These are phyloP conservation scores for Phialophora tarda DNA, from an alignment of 2,329 filamentous ascomycete genomes.

Conservation along the genomic window DNA sequence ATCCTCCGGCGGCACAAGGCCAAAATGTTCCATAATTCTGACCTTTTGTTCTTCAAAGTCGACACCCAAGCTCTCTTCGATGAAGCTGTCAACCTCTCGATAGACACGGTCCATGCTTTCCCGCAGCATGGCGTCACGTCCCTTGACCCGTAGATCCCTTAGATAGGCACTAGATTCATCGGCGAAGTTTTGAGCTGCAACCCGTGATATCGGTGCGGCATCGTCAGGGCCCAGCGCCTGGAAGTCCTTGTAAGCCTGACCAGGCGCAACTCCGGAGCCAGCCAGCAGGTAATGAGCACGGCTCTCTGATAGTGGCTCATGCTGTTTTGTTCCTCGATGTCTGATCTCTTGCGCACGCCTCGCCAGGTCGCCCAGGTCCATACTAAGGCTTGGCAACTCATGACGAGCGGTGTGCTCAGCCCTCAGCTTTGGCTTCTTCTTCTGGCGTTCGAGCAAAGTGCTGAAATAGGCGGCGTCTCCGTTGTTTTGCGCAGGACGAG, in stretches of 20 bases:
- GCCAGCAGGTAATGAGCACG: conserved; percentile 86
- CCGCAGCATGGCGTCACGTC: conserved; percentile 86
- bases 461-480: conserved; percentile 65
- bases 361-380: conserved; percentile 86
- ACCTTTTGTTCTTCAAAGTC: conserved; percentile 95
- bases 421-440: conserved; percentile 70
- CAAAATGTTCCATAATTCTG: conserved; percentile 95
- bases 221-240: conserved; percentile 75
- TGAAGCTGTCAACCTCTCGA: conserved; percentile 87
- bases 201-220: conserved; percentile 11
- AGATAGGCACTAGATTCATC: conserved; percentile 62
- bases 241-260: conserved; percentile 82
- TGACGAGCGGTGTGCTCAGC: conserved; percentile 53
- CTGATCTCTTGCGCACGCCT: conserved; percentile 78
- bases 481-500: conserved; percentile 23
- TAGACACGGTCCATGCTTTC: conserved; percentile 89
- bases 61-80: conserved; percentile 92
- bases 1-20: conserved; percentile 66
- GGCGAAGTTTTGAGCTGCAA: conserved; percentile 28
- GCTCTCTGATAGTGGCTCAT: conserved; percentile 51
- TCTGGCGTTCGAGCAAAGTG: conserved; percentile 66
- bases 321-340: conserved; percentile 61
- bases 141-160: conserved; percentile 84
- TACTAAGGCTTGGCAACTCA: conserved; percentile 85
- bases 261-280: conserved; percentile 89